These are phyloP conservation scores for Caryopteris hybrid DNA, from an alignment of 305 asterid species.

Conservation along the genomic window DNA sequence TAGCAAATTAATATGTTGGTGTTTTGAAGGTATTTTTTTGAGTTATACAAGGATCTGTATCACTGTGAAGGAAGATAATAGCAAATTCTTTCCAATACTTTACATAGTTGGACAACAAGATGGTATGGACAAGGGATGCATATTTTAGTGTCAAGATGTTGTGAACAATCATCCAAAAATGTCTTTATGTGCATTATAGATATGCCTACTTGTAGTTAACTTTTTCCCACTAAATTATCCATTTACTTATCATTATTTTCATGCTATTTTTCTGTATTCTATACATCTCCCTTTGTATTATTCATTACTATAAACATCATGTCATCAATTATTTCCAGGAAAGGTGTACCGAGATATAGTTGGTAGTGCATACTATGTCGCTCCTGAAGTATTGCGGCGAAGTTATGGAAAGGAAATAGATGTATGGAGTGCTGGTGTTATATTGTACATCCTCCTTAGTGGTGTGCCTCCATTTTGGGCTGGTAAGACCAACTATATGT, in stretches of 20 bases:
- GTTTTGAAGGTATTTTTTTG: neutral
- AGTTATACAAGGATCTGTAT: neutral
- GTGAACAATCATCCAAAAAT: neutral
- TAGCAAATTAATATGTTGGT: neutral
- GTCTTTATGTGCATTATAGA: neutral
- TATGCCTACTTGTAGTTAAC: slow-evolving; percentile 1
- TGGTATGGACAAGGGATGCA: neutral
- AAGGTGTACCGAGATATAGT: slow-evolving; percentile 59
- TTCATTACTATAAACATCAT: slow-evolving; percentile 5
- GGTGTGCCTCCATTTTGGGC: slow-evolving; percentile 87
- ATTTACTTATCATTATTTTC: neutral
- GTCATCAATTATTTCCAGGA: slow-evolving; percentile 33
- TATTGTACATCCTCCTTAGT: slow-evolving; percentile 62
- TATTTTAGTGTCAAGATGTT: neutral
- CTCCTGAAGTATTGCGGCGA: slow-evolving; percentile 62
- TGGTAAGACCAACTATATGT: slow-evolving; percentile 32
- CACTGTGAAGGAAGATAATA: neutral
- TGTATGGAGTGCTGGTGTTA: slow-evolving; percentile 77
- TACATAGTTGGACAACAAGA: neutral
- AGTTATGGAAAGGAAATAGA: slow-evolving; percentile 67
- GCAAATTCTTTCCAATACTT: neutral
- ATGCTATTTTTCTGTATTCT: neutral
- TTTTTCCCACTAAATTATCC: neutral
- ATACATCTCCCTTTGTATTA: neutral
- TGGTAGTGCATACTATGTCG: too few relatives aligned